A percentile compares a stretch with the other conserved stretches of the same genome.
phyloP scores from a whole-genome alignment of 176 grass and related monocot genomes.

The Phoenix dactylifera region DNA sequence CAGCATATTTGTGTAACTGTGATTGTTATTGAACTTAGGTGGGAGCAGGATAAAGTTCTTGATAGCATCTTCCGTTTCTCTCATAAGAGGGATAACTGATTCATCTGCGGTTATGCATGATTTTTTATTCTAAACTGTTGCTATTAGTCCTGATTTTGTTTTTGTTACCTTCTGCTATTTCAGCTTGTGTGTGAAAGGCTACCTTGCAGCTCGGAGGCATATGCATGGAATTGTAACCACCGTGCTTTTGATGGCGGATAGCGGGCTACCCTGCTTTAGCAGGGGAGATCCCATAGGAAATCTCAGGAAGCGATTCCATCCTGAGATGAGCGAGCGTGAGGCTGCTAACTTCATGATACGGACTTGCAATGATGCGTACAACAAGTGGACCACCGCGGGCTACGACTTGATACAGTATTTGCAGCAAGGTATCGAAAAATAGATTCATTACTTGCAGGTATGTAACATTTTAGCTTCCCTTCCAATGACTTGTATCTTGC shows the following conservation, averaged over 20 bases:
- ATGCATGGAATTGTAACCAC: conserved; percentile 94
- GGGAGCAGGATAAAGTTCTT: no score
- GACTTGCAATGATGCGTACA: conserved; percentile 88
- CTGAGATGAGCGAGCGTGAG: conserved; percentile 93
- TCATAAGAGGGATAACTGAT: no score
- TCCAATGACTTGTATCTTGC: no score
- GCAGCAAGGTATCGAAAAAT: conserved; percentile 98
- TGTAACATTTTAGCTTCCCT: not conserved
- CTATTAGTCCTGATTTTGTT: no score
- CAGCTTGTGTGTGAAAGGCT: conserved; percentile 98
- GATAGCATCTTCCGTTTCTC: no score
- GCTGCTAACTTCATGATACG: conserved; percentile 95
- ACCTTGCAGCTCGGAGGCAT: conserved; percentile 79
- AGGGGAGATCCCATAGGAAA: conserved; percentile 86
- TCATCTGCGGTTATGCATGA: no score
- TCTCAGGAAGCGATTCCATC: conserved; percentile 88
- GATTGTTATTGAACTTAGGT: no score
- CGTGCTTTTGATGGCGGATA: conserved; percentile 86
- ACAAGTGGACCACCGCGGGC: conserved; percentile 95
- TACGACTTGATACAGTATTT: conserved; percentile 99
- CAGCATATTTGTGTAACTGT: no score
- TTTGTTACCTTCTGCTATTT: conserved; percentile 1
- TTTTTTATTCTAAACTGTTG: no score
- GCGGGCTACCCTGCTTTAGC: conserved; percentile 95
- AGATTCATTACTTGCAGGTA: conserved; percentile 4